A percentile compares a stretch with the other conserved stretches of the same genome.
These are phyloP conservation scores for Desmodesmus armatus DNA, from an alignment of 139 green algal species.

Conservation along the genomic window DNA sequence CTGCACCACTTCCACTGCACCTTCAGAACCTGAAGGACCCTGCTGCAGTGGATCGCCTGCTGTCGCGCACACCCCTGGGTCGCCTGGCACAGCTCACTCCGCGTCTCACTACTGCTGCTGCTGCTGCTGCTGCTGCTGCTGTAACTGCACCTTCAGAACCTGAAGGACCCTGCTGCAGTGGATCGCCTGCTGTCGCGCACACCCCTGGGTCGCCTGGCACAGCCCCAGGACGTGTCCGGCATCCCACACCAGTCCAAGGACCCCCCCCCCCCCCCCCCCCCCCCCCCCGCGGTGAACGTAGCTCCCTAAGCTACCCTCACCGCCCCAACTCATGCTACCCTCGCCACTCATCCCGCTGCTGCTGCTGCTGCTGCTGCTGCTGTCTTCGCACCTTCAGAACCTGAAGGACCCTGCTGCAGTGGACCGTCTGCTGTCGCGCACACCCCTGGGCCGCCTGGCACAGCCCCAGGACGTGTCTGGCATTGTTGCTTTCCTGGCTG, in stretches of 20 bases:
- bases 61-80: slow-evolving; percentile 74
- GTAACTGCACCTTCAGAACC: slow-evolving; percentile 31
- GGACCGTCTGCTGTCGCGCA: slow-evolving; percentile 67
- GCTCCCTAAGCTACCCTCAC: too few relatives aligned
- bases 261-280: too few relatives aligned
- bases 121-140: slow-evolving; percentile 16
- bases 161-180: slow-evolving; percentile 46
- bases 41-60: slow-evolving; percentile 51
- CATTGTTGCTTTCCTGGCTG: slow-evolving; percentile 75
- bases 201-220: slow-evolving; percentile 75
- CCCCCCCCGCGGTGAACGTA: too few relatives aligned
- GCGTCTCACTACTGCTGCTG: too few relatives aligned
- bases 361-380: slow-evolving; percentile 17
- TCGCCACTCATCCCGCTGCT: too few relatives aligned
- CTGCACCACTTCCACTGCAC: not conserved
- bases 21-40: slow-evolving; percentile 53
- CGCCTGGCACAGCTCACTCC: slow-evolving; percentile 76
- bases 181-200: slow-evolving; percentile 68
- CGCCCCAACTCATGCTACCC: too few relatives aligned
- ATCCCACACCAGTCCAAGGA: too few relatives aligned
- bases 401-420: slow-evolving; percentile 47
- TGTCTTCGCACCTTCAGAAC: slow-evolving; percentile 31
- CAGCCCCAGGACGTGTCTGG: slow-evolving; percentile 70
- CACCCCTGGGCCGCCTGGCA: slow-evolving; percentile 78
- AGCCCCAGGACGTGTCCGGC: slow-evolving; percentile 70